Conservation (phyloP, 2,329 filamentous ascomycete genomes). For the Colletotrichum neosansevieriae region DNA sequence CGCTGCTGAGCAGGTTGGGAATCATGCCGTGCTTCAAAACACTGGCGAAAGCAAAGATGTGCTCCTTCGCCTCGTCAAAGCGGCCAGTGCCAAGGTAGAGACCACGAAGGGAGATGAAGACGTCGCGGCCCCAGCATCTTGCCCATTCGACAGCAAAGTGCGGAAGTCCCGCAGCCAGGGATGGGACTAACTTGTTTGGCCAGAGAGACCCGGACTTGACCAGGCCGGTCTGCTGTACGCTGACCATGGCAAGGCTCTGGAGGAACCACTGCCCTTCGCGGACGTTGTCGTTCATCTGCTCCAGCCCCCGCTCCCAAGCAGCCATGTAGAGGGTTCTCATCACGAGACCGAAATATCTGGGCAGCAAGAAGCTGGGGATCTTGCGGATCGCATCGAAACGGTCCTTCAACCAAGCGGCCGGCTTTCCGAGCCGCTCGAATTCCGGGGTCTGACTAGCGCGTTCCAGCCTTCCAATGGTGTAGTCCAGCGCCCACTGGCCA, state of each 20-base stretch:
- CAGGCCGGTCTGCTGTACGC: conserved; percentile 88
- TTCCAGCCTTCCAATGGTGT: conserved; percentile 82
- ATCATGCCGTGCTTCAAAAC: conserved; percentile 99
- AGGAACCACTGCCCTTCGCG: conserved; percentile 88
- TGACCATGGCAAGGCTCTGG: conserved; percentile 89
- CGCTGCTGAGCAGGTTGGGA: conserved; percentile 90
- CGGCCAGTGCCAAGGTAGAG: conserved; percentile 92
- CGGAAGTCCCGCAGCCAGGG: conserved; percentile 89
- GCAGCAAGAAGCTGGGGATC: conserved; percentile 89
- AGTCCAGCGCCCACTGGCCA: conserved; percentile 93
- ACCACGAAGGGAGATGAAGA: conserved; percentile 94
- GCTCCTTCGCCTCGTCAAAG: conserved; percentile 89
- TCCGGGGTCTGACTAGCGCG: conserved; percentile 73
- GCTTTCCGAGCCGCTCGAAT: conserved; percentile 72
- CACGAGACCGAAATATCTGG: conserved; percentile 92
- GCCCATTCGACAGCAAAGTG: conserved; percentile 97
- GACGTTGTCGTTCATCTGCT: conserved; percentile 83
- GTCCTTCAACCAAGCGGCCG: conserved; percentile 82
- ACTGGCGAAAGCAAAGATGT: conserved; percentile 94
- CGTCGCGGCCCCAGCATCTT: conserved; percentile 95
- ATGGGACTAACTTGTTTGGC: conserved; percentile 86
- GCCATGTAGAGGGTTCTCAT: conserved; percentile 89
- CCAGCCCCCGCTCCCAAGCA: conserved; percentile 81
- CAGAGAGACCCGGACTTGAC: conserved; percentile 93
- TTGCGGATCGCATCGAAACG: conserved; percentile 88